These are phyloP conservation scores for Trichoderma citrinoviride DNA, from an alignment of 2,329 filamentous ascomycete genomes.

Conservation along the genomic window DNA sequence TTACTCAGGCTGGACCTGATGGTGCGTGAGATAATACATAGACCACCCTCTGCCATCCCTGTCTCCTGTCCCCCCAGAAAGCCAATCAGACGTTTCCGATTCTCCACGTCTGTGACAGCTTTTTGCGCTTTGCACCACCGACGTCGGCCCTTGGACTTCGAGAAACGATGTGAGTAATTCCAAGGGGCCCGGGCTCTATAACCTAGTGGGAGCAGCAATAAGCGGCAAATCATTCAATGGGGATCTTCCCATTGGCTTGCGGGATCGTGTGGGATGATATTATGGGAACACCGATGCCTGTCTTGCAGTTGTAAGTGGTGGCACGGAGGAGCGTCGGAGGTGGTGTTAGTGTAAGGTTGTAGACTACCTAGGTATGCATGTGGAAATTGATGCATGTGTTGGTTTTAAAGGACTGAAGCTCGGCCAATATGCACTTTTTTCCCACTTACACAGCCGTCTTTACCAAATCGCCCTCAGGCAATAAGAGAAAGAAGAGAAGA, in stretches of 20 bases:
- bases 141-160: conserved; percentile 1
- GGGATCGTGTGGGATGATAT: no score
- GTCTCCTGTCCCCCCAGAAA: neutral
- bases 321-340: no score
- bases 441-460: neutral
- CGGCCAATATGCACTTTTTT: neutral
- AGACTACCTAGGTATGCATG: no score
- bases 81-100: neutral
- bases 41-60: neutral
- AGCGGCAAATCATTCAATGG: no score
- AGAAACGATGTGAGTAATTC: neutral
- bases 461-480: neutral
- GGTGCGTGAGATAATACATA: neutral
- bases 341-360: no score
- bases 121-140: neutral
- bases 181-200: neutral
- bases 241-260: no score
- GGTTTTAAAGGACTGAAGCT: no score
- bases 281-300: no score
- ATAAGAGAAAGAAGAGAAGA: neutral
- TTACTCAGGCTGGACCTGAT: neutral
- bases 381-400: no score
- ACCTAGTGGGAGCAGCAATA: no score
- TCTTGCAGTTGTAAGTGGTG: no score
- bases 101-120: neutral